phyloP scores from a whole-genome alignment of 306 rosid genomes.

The Hippophae rhamnoides region DNA sequence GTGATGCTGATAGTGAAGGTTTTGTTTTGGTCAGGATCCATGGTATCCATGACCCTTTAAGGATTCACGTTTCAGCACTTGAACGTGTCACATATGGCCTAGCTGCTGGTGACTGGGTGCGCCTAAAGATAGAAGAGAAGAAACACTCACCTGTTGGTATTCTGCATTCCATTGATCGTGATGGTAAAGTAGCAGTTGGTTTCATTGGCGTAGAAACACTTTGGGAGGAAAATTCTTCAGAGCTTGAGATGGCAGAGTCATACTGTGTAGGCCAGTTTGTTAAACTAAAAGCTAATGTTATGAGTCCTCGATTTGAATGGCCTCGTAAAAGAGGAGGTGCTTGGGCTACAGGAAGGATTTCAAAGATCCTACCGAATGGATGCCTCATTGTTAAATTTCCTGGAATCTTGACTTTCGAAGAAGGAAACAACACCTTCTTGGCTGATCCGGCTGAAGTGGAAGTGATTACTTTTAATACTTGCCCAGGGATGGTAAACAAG shows the following conservation, averaged over 20 bases:
- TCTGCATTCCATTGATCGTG: conserved; percentile 59
- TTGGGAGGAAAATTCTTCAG: conserved; percentile 60
- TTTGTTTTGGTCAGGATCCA: conserved; percentile 70
- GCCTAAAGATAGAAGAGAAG: conserved; percentile 43
- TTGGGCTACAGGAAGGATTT: conserved; percentile 66
- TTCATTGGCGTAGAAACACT: conserved; percentile 68
- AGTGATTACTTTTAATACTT: conserved; percentile 46
- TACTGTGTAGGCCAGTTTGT: conserved; percentile 74
- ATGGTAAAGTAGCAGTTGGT: conserved; percentile 55
- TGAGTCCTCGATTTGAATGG: conserved; percentile 80
- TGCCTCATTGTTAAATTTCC: conserved; percentile 77
- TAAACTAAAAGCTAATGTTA: conserved; percentile 41
- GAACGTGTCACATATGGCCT: conserved; percentile 72
- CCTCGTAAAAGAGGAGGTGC: conserved; percentile 44
- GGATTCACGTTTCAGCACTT: conserved; percentile 49
- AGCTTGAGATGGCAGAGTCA: conserved; percentile 68
- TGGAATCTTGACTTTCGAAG: conserved; percentile 48
- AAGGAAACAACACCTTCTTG: conserved; percentile 39
- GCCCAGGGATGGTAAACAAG: conserved; percentile 62
- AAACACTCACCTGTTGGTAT: conserved; percentile 79
- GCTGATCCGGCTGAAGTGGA: conserved; percentile 92
- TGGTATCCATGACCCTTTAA: conserved; percentile 69
- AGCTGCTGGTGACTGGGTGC: conserved; percentile 80
- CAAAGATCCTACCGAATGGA: conserved; percentile 77
- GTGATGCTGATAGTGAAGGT: conserved; percentile 34